Conservation (phyloP, 331 rosid species). For the Arachis monticola region DNA sequence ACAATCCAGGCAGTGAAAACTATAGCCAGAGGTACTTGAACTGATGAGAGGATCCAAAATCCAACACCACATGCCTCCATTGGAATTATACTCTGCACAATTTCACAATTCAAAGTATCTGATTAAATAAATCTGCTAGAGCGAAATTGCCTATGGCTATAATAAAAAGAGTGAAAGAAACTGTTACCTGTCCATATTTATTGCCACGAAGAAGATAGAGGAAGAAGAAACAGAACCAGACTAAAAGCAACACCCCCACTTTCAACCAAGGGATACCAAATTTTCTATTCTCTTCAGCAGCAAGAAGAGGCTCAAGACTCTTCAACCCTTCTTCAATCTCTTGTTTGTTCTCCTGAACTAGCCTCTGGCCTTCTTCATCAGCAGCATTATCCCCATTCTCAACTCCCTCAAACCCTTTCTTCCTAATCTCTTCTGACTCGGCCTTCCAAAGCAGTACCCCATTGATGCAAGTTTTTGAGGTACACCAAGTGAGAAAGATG, state of each 20-base stretch:
- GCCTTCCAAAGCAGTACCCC: constrained; percentile 61
- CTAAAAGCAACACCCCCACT: constrained; percentile 62
- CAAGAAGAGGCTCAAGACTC: constrained; percentile 52
- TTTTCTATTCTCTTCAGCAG: constrained; percentile 23
- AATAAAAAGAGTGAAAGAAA: background rate
- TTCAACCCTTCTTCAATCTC: constrained; percentile 35
- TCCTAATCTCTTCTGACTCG: constrained; percentile 60
- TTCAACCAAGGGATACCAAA: constrained; percentile 70
- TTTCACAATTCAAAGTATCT: background rate
- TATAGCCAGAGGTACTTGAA: constrained; percentile 77
- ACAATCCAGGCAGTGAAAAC: constrained; percentile 73
- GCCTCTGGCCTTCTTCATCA: constrained; percentile 37
- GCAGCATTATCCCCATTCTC: constrained; percentile 40
- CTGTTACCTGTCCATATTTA: constrained; percentile 65
- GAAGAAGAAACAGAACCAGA: constrained; percentile 78
- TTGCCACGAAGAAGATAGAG: constrained; percentile 82
- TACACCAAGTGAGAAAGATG: constrained; percentile 78
- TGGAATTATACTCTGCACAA: constrained; percentile 63
- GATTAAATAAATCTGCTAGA: background rate
- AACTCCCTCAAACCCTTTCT: constrained; percentile 6
- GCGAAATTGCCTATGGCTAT: background rate
- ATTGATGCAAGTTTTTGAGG: constrained; percentile 66
- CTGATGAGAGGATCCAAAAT: constrained; percentile 77
- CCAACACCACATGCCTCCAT: constrained; percentile 79
- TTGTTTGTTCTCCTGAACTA: constrained; percentile 6